Percentiles rank a stretch among this genome's conserved stretches.
Conservation (phyloP, 495 filamentous ascomycete species). For the Penicillium cinerascens region DNA sequence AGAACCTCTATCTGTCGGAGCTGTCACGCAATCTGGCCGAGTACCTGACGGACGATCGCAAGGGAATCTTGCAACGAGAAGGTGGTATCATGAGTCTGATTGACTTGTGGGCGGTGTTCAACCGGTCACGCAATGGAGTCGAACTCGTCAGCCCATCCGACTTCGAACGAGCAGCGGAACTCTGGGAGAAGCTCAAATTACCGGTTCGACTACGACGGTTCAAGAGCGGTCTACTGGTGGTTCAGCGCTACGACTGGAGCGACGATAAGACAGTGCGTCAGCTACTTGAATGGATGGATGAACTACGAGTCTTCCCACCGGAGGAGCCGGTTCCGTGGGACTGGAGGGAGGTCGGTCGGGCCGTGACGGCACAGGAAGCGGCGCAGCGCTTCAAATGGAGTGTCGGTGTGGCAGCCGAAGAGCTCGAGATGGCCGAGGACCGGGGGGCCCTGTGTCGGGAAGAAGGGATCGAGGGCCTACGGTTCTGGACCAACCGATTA, state of each 20-base stretch:
- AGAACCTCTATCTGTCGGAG: constrained; percentile 66
- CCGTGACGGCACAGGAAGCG: constrained; percentile 84
- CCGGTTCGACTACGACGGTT: constrained; percentile 85
- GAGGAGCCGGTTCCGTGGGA: constrained; percentile 67
- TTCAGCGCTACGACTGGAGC: constrained; percentile 82
- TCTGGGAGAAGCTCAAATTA: constrained; percentile 86
- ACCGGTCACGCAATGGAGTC: constrained; percentile 89
- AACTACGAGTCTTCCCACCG: constrained; percentile 63
- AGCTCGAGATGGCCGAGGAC: constrained; percentile 95
- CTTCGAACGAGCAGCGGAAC: constrained; percentile 79
- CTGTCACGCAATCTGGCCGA: constrained; percentile 87
- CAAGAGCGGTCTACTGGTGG: constrained; percentile 87
- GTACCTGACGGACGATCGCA: constrained; percentile 85
- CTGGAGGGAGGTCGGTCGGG: constrained; percentile 70
- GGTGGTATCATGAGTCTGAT: constrained; percentile 94
- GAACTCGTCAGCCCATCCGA: constrained; percentile 90
- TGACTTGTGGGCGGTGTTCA: constrained; percentile 96
- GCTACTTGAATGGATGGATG: constrained; percentile 71
- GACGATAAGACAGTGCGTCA: constrained; percentile 84
- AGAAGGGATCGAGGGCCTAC: constrained; percentile 75
- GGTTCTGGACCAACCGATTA: constrained; percentile 73
- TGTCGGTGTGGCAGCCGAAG: constrained; percentile 93
- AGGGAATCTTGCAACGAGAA: constrained; percentile 74
- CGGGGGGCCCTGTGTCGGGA: constrained; percentile 78
- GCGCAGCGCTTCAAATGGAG: constrained; percentile 96